Conservation (phyloP, 2,329 filamentous ascomycete genomes). For the Pleoardoris graminearum region DNA sequence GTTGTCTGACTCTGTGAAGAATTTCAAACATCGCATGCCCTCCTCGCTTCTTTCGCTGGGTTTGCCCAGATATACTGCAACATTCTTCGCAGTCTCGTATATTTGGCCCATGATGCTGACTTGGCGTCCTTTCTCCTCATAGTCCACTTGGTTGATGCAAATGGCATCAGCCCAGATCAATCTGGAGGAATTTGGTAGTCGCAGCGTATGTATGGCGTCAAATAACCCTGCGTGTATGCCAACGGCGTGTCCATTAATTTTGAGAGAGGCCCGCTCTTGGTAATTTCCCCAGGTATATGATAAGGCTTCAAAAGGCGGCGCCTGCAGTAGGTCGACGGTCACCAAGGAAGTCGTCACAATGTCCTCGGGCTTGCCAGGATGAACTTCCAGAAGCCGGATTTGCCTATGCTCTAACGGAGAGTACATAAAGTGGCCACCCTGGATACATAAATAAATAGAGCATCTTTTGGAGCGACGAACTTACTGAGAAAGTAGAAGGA, state of each 20-base stretch:
- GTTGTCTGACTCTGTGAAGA: background rate
- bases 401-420: background rate
- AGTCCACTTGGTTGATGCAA: background rate
- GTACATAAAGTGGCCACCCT: background rate
- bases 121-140: background rate
- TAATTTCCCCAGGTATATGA: background rate
- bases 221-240: background rate
- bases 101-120: background rate
- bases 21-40: background rate
- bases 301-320: background rate
- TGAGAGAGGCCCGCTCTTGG: background rate
- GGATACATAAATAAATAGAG: too few species aligned
- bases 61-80: background rate
- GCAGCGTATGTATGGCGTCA: background rate
- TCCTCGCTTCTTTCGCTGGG: background rate
- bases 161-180: background rate
- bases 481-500: too few species aligned
- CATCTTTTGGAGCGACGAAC: too few species aligned
- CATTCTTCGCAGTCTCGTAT: background rate
- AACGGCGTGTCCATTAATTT: background rate
- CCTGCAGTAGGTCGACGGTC: background rate
- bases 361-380: background rate
- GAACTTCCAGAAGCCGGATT: background rate
- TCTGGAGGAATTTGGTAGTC: background rate
- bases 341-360: background rate